Base-by-base conservation (phyloP, 1,284 basidiomycete species). In the Gomphus sp. region DNA sequence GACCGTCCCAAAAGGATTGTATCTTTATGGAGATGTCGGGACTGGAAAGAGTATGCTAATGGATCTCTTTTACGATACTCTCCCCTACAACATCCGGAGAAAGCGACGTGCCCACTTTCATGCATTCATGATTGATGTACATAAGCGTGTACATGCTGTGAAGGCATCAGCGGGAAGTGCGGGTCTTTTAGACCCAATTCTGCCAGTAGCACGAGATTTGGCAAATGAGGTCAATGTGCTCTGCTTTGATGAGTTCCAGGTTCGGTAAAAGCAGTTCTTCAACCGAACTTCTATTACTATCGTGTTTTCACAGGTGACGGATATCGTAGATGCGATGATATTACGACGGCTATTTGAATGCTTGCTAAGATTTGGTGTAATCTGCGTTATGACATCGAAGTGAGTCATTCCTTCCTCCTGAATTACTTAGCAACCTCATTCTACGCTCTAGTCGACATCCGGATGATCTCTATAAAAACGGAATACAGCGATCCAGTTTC, bases 271-370 rank as follows among this genome's bases (percentile, higher is more conserved):
- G 61, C 52, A 59, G 50, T 59, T 11, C 44, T 28, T 3, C 41
- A 14, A 31, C 18, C 12, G 18, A 22, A n/a, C 2, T 52, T 55
- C 22, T 51, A 22, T 37, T 48, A 37, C 28, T 33, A 50, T 25
- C 37, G 9, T 33, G 56, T 43, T 52, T 34, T 41, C 48, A 36
- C 64, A 91, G 87, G 93, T 99, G 10, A 98, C 95, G 12, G 96
- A 99, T 73, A 99, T 99, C 65, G 96, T 92, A 18, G 95, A 98
- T 66, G 97, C 97, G 11, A 99, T 99, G 97, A 94, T 99, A 62
- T 79, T 99, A 36, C 80, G 96, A 33, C 82, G 93, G 55, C 74
- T 99, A 22, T 76, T 99, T 48, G 95, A 98, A 70, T 79, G 81
- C 31, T 74, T 99, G 65, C 77, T 94, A 56, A 86, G 87, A 52